Base-by-base conservation (phyloP, 352 stramenopile genomes). In the Vaucheria bursata region DNA sequence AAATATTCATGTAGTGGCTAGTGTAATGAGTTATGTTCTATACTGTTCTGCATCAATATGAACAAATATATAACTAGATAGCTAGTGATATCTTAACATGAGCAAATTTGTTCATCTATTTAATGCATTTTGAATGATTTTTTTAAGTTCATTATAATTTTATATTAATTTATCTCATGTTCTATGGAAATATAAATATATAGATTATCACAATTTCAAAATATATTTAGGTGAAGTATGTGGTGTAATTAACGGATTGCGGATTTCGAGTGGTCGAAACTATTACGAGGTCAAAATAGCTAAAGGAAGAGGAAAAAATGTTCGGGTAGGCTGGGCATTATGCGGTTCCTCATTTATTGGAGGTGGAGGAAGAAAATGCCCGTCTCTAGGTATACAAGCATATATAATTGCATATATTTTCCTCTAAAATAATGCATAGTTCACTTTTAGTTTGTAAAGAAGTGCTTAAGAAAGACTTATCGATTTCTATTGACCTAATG, bases 201-300 rank as follows among this genome's bases (percentile, higher is more conserved):
- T 35, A 71, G 38, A 49, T 80, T 8, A 71, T 77, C 68, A 71
- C 65, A 69, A 12, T n/a, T n/a, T n/a, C n/a, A n/a, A n/a, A n/a
- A n/a, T n/a, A n/a, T n/a, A n/a, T n/a, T n/a, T n/a, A 65, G 76
- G 76, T 38, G 76, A 81, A 29, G 70, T 72, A 33, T 50, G 67
- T 4, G 76, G 76, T 7, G 68, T 81, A 35, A 72, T 81, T 6
- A 81, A 59, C 32, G 76, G n/a, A 53, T 53, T 77, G 29, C 76
- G 59, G 5, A 67, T 79, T 38, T 68, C 37, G 29, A n/a, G 25
- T 1, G 12, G 4, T 31, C 59, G 32, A 18, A 7, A 6, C 29
- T 81, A 81, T 72, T 81, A 71, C 37, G 76, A 81, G 29, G 76
- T 78, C 1, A 78, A 52, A n/a, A 33, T 81, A n/a, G 12, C 12